Evolutionary conservation across 345 rosid species (phyloP), one percentile per base, ranked within the genome.

Genomic region (Citrus sp.): DNA sequence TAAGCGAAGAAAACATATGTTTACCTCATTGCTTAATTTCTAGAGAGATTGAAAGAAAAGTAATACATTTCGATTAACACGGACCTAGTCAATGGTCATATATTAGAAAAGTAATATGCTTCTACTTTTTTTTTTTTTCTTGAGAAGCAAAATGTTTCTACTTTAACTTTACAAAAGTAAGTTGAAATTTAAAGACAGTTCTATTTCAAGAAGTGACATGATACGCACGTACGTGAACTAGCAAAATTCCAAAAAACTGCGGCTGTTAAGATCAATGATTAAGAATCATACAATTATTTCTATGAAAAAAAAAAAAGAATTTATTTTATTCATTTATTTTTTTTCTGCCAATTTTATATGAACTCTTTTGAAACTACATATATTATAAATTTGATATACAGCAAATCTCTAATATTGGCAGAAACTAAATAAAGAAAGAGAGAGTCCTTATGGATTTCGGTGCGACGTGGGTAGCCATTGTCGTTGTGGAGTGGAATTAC

Each of bases 401-500:
- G n/a, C 18, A 35, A 35, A 37, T 1, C 46, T 65, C 25, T 21
- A 19, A 56, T 56, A n/a, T 56, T 56, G 61, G 61, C 30, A 35
- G 49, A 46, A 46, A 46, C 51, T 46, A 46, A 13, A 54, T 4
- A 30, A 40, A 51, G 62, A 49, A 28, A 65, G 59, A 67, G 32
- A 10, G 60, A 78, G 70, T 13, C 51, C 51, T 60, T 37, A 76
- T 16, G 64, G 75, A 40, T 28, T 71, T 76, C 40, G 38, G 5
- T 25, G 49, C 25, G 13, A 19, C 70, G 56, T 62, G 1, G 59
- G 73, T 76, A 35, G 55, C 77, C 70, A 67, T 70, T 62, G 80
- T 21, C 56, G 77, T 75, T 9, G 75, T 2, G 86, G 86, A 65
- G 66, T 22, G 55, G 79, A 73, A 70, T 83, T 83, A 49, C 86